Conservation (phyloP, 306 rosid species). For the Gastrolobium villosum region DNA sequence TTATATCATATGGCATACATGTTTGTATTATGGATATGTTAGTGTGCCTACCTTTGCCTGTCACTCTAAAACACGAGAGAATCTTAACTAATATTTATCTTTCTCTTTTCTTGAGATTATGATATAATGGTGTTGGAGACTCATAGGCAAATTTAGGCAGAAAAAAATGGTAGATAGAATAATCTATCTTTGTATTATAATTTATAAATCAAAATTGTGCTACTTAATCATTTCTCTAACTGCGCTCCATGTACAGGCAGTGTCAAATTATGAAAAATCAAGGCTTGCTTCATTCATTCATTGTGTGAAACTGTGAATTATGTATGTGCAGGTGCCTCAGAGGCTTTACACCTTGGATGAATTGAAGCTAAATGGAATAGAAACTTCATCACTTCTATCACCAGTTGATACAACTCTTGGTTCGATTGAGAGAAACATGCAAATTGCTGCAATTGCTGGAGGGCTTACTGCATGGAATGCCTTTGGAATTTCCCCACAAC, state of each 20-base stretch:
- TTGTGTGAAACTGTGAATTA: neutral
- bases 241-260: neutral
- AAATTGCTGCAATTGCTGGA: slow-evolving; percentile 70
- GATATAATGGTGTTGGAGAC: too few relatives aligned
- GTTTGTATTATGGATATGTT: neutral
- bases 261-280: neutral
- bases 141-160: too few relatives aligned
- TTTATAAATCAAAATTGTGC: neutral
- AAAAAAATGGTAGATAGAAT: too few relatives aligned
- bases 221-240: neutral
- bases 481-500: slow-evolving; percentile 64
- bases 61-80: too few relatives aligned
- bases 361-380: slow-evolving; percentile 90
- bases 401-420: slow-evolving; percentile 90
- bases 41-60: too few relatives aligned
- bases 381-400: slow-evolving; percentile 77
- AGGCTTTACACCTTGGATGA: slow-evolving; percentile 96
- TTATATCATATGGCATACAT: too few relatives aligned
- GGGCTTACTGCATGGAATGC: slow-evolving; percentile 77
- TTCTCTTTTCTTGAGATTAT: too few relatives aligned
- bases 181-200: neutral
- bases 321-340: slow-evolving; percentile 76
- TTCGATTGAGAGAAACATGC: slow-evolving; percentile 79
- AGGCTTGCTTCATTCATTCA: slow-evolving; percentile 25
- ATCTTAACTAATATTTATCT: too few relatives aligned